A percentile compares a stretch with the other conserved stretches of the same genome.
phyloP scores from a whole-genome alignment of 2,329 filamentous ascomycete genomes.

The Diaporthe sp. region DNA sequence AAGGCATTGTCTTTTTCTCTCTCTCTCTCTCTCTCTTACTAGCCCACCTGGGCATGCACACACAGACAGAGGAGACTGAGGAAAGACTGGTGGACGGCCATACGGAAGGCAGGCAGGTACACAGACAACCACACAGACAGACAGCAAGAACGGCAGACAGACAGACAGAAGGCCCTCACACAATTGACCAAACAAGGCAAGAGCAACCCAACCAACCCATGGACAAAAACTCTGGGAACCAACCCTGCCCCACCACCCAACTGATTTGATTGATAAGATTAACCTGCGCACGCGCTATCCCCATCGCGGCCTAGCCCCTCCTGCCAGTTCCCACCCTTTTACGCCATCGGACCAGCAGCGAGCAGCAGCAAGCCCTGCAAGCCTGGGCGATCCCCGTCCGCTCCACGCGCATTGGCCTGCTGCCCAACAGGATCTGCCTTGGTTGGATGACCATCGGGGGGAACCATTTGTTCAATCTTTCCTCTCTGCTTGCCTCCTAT shows the following conservation, averaged over 20 bases:
- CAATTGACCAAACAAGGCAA: background rate
- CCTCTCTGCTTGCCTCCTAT: background rate
- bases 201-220: background rate
- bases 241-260: constrained; percentile 17
- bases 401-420: constrained; percentile 29
- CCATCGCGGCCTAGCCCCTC: constrained; percentile 16
- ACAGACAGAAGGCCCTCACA: background rate
- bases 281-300: constrained; percentile 20
- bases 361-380: no score
- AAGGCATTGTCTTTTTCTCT: no score
- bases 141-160: background rate
- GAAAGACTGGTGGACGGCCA: constrained; percentile 4
- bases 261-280: constrained; percentile 41
- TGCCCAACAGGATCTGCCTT: constrained; percentile 3
- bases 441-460: constrained; percentile 28
- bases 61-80: constrained; percentile 7
- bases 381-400: background rate
- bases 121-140: background rate
- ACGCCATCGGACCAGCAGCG: constrained; percentile 14
- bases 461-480: constrained; percentile 29
- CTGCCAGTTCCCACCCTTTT: background rate
- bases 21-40: no score
- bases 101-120: background rate
- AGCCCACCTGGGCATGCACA: no score
- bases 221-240: background rate